Percentiles rank a stretch among this genome's conserved stretches.
phyloP scores from a whole-genome alignment of 2,329 filamentous ascomycete species.

The Juglanconis oblonga region DNA sequence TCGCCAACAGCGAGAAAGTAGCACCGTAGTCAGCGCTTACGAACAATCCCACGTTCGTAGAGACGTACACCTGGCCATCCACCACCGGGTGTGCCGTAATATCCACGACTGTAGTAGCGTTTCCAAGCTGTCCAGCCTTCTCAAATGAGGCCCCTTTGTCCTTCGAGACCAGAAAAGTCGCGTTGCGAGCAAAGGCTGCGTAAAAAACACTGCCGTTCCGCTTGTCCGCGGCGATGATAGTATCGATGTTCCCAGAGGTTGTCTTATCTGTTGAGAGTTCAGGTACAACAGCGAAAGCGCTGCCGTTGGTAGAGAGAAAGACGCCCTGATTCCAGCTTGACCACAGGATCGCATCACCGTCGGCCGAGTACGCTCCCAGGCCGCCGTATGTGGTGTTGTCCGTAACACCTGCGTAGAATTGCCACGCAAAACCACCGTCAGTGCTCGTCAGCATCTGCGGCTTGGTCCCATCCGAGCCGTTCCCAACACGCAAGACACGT shows the following conservation, averaged over 20 bases:
- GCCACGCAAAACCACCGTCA: conserved; percentile 50
- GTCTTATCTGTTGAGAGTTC: conserved; percentile 40
- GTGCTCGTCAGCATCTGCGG: conserved; percentile 43
- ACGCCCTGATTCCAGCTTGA: conserved; percentile 39
- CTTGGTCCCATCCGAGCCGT: conserved; percentile 33
- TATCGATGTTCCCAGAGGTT: not conserved
- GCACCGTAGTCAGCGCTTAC: conserved; percentile 48
- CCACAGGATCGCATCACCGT: conserved; percentile 47
- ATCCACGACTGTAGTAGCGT: conserved; percentile 47
- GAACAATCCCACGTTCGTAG: conserved; percentile 52
- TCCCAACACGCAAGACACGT: conserved; percentile 50
- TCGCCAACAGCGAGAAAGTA: conserved; percentile 39
- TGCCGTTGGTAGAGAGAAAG: conserved; percentile 36
- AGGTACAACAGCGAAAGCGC: conserved; percentile 41
- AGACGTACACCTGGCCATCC: conserved; percentile 59
- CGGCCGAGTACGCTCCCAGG: conserved; percentile 47
- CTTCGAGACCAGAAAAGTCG: conserved; percentile 48
- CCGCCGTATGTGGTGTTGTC: conserved; percentile 39
- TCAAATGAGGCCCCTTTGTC: conserved; percentile 45
- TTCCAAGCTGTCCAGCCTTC: conserved; percentile 31
- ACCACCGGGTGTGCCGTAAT: conserved; percentile 55
- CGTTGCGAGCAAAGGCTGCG: conserved; percentile 36
- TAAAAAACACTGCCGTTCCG: conserved; percentile 51
- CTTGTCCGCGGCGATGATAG: conserved; percentile 51
- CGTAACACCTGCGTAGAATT: conserved; percentile 38